Base-by-base conservation (phyloP, 352 stramenopile species). In the Thalassiosira livingstoniorum region DNA sequence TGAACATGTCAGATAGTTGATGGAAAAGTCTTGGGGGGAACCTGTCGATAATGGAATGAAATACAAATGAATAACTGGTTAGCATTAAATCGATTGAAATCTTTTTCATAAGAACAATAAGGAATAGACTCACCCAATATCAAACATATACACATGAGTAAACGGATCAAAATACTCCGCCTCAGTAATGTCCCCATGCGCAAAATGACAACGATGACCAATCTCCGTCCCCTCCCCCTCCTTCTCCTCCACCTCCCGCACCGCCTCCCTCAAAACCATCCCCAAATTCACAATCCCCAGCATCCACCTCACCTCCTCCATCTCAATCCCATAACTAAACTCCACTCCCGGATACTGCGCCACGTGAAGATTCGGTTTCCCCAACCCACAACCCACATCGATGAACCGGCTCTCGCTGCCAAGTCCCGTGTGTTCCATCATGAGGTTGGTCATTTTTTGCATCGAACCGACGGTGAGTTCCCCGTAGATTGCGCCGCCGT, bases 81-180 rank as follows among this genome's bases (percentile, higher is more conserved):
- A 42, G 25, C 11, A 25, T 58, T 4, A 25, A 7, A 23, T 23
- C 10, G 4, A 58, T 25, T 4, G 21, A 37, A 64, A 42, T 7
- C 0, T 53, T 53, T 53, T 53, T 53, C 21, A 53, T 53, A 27
- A 51, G 21, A 53, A 66, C 39, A n/a, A 54, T 27, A 72, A 57
- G 18, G 54, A 37, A 68, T 21, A 57, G 27, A 74, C 81, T 82
- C 68, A 89, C 83, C 97, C 97, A 67, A 99, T 97, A 70, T 99
- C 97, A 83, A 99, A 99, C 92, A 98, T 99, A 87, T 99, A 99
- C 25, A 99, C 94, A 87, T 99, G 97, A 4, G 97, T 98, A 78
- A 99, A 99, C 0, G 97, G 97, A 87, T 99, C 96, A 43, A 99
- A 97, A 34, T 93, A 97, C 37, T 94, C 90, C 0, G 97, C 97